phyloP scores from a whole-genome alignment of 768 basidiomycete species.

The Mycena indigotica region DNA sequence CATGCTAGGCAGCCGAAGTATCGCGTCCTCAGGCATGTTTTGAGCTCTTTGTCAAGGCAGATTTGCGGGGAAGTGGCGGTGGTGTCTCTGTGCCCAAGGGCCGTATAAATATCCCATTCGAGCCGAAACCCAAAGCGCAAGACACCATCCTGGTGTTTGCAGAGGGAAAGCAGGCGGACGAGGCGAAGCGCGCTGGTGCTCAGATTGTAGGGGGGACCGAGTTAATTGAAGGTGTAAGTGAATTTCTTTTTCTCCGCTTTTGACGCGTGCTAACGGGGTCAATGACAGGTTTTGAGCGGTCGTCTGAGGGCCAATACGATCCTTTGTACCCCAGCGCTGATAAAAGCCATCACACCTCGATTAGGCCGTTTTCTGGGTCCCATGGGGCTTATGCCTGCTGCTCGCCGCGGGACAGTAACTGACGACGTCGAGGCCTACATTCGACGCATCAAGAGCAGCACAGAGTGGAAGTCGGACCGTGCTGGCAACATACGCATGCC shows the following conservation, averaged over 20 bases:
- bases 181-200: constrained; percentile 86
- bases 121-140: constrained; percentile 69
- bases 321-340: constrained; percentile 78
- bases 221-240: constrained; percentile 81
- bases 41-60: constrained; percentile 80
- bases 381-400: constrained; percentile 93
- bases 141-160: constrained; percentile 93
- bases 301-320: constrained; percentile 80
- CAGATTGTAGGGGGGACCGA: constrained; percentile 90
- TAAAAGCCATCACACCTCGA: constrained; percentile 75
- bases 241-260: constrained; percentile 1
- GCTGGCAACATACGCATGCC: constrained; percentile 81
- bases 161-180: constrained; percentile 77
- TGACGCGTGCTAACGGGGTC: constrained; percentile 1
- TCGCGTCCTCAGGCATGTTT: constrained; percentile 74
- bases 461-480: constrained; percentile 94
- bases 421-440: constrained; percentile 86
- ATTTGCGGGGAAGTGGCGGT: constrained; percentile 53
- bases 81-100: constrained; percentile 88
- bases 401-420: constrained; percentile 90
- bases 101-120: constrained; percentile 80
- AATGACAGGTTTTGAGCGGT: constrained; percentile 66
- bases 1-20: constrained; percentile 77
- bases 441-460: constrained; percentile 72
- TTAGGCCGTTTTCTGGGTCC: constrained; percentile 82